Base-by-base conservation (phyloP, 2,329 filamentous ascomycete species). In the Thelonectria blattea region DNA sequence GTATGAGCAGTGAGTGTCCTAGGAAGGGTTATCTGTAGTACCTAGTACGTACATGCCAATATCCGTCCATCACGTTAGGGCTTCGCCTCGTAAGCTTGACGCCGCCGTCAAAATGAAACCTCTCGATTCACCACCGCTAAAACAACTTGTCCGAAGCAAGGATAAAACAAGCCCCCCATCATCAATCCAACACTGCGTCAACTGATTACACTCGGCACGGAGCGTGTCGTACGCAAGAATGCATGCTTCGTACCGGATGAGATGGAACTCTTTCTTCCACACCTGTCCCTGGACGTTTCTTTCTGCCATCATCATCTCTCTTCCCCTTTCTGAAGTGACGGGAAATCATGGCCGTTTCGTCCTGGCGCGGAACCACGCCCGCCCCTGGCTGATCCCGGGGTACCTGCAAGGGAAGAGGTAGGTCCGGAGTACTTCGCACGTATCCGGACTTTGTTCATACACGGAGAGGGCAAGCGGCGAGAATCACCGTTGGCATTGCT, bases 321-420 rank as follows among this genome's bases (percentile, higher is more conserved):
- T 39, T 24, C 47, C 46, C 42, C 50, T 45, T 32, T 47, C 52
- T 37, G 39, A 47, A 14, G 45, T 32, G 46, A 32, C 47, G 52
- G 34, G 12, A 43, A 49, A 42, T 30, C 45, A 42, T 56, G 39
- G 32, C 24, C 30, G 53, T 20, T 37, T 57, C 24, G 46, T 53
- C 47, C 52, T 46, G 57, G 57, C 50, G 53, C 66, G 59, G 64
- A 62, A 62, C 56, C 63, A 62, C 52, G 48, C 58, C 61, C 67
- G 51, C 53, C 45, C 51, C 27, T 30, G 27, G 27, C 27, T 30
- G 27, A 30, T 30, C 27, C 27, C 27, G 27, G 27, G 27, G 27
- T 30, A 30, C 27, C 27, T 30, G 27, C 27, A 30, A 30, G 27
- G 27, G 8, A 41, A 41, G 22, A 3, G 6, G 3, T 24, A 6